phyloP scores from a whole-genome alignment of 1,284 basidiomycete species.

The Sphaerobolus stellatus region DNA sequence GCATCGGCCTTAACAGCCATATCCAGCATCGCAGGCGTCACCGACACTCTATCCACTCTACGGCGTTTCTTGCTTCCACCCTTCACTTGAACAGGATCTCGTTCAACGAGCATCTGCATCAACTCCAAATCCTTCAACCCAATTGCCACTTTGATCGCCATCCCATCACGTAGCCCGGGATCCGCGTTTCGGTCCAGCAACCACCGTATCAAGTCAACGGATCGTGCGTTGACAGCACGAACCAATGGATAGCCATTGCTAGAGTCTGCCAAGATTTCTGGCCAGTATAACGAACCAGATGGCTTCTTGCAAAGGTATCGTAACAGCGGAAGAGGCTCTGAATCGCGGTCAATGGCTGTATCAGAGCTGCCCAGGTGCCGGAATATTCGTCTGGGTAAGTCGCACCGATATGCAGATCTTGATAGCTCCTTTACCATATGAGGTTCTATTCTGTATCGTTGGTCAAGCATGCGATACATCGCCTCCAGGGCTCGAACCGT shows the following conservation, averaged over 20 bases:
- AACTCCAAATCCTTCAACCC: conserved; percentile 62
- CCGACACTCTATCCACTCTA: conserved; percentile 57
- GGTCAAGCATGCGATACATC: conserved; percentile 36
- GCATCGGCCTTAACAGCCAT: conserved; percentile 62
- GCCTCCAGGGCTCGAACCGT: conserved; percentile 52
- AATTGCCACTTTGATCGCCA: conserved; percentile 77
- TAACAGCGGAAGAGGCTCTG: conserved; percentile 59
- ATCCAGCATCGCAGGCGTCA: conserved; percentile 60
- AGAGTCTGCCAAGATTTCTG: conserved; percentile 49
- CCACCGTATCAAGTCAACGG: conserved; percentile 62
- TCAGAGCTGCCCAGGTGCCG: conserved; percentile 35
- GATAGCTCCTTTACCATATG: conserved; percentile 5
- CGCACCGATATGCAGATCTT: conserved; percentile 23
- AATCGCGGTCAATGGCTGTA: conserved; percentile 21
- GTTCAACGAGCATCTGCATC: conserved; percentile 74
- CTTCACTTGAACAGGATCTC: conserved; percentile 27
- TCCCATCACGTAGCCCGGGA: conserved; percentile 54
- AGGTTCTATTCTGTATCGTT: background rate
- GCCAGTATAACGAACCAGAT: conserved; percentile 27
- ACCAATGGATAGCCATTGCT: conserved; percentile 77
- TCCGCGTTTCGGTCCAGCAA: conserved; percentile 73
- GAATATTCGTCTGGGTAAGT: conserved; percentile 66
- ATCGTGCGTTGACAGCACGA: conserved; percentile 66
- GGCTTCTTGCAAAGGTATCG: conserved; percentile 43
- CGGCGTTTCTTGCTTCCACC: conserved; percentile 46